A percentile compares a stretch with the other conserved stretches of the same genome.
These are phyloP conservation scores for Peronosclerospora sorghi DNA, from an alignment of 352 stramenopile species.

Conservation along the genomic window DNA sequence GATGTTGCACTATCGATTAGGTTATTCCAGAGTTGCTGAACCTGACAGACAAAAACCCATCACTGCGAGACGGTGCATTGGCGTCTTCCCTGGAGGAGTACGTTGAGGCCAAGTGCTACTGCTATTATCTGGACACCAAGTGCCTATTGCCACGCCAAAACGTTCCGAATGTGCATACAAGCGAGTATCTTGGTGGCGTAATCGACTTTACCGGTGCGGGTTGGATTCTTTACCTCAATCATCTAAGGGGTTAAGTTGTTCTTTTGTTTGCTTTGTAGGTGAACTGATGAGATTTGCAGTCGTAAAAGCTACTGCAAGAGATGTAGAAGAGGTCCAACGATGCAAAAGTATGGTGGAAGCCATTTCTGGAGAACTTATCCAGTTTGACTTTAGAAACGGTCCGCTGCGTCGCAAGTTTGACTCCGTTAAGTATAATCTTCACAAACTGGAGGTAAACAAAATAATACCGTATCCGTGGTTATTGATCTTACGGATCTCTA, in stretches of 20 bases:
- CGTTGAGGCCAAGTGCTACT: slow-evolving; percentile 88
- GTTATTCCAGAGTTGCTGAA: slow-evolving; percentile 67
- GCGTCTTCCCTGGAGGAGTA: slow-evolving; percentile 90
- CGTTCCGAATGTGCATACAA: slow-evolving; percentile 45
- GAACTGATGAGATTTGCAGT: slow-evolving; percentile 86
- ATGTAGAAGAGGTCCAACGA: slow-evolving; percentile 67
- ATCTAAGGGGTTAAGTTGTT: not conserved
- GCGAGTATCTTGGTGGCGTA: slow-evolving; percentile 92
- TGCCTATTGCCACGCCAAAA: slow-evolving; percentile 42
- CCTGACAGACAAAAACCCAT: slow-evolving; percentile 73
- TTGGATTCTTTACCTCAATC: not conserved
- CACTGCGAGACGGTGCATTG: slow-evolving; percentile 70
- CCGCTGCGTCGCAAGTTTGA: slow-evolving; percentile 89
- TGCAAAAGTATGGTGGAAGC: slow-evolving; percentile 78
- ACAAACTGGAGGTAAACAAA: slow-evolving; percentile 76
- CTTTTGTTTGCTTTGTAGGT: slow-evolving; percentile 22
- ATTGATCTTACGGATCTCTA: not conserved
- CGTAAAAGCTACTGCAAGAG: slow-evolving; percentile 78
- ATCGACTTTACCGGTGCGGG: slow-evolving; percentile 88
- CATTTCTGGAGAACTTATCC: slow-evolving; percentile 83
- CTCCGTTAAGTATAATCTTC: slow-evolving; percentile 91
- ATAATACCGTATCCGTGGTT: not conserved
- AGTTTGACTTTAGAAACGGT: slow-evolving; percentile 93
- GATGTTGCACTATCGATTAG: slow-evolving; percentile 15
- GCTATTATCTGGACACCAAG: slow-evolving; percentile 64